These are phyloP conservation scores for Euryodendron excelsum DNA, from an alignment of 148 eudicot species.

Conservation along the genomic window DNA sequence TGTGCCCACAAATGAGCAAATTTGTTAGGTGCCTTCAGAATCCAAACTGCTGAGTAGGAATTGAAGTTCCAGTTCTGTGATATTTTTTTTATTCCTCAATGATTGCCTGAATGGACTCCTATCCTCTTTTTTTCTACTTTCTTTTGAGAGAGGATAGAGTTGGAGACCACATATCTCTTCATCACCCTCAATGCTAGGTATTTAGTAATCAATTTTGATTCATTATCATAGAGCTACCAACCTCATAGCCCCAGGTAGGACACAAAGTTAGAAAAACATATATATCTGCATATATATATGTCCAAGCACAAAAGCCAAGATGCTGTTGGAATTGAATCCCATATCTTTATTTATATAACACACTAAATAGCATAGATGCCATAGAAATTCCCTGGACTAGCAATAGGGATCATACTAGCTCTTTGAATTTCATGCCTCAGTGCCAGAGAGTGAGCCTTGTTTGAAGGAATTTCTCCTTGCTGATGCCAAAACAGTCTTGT, in stretches of 20 bases:
- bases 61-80: not conserved
- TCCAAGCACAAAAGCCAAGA: not conserved
- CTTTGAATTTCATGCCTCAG: constrained; percentile 12
- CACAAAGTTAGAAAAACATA: too few species aligned
- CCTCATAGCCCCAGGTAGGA: too few species aligned
- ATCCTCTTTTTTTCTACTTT: not conserved
- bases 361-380: not conserved
- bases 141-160: not conserved
- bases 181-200: not conserved
- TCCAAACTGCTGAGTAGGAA: not conserved
- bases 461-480: constrained; percentile 74
- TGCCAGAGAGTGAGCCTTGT: constrained; percentile 23
- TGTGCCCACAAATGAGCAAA: not conserved
- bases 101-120: constrained; percentile 5
- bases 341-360: constrained; percentile 4
- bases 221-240: too few species aligned
- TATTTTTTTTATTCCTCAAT: not conserved
- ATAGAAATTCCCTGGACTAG: too few species aligned
- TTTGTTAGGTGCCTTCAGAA: not conserved
- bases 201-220: not conserved
- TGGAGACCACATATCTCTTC: not conserved
- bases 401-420: not conserved
- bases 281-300: too few species aligned
- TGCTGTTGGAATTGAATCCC: too few species aligned
- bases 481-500: constrained; percentile 80